phyloP scores from a whole-genome alignment of 331 rosid genomes.

The Malus hybrid region DNA sequence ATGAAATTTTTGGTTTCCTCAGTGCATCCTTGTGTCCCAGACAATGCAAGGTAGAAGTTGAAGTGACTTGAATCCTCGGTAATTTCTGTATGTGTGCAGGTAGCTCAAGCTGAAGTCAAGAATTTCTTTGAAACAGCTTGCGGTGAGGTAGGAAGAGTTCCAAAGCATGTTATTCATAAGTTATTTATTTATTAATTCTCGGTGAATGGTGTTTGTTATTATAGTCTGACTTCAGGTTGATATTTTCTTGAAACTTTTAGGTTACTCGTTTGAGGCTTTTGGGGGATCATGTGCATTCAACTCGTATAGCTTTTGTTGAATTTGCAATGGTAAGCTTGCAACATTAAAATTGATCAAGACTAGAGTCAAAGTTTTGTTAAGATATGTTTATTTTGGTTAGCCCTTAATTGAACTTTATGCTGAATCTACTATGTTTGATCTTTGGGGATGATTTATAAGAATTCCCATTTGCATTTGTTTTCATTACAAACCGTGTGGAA shows the following conservation, averaged over 20 bases:
- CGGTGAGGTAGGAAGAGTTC: constrained; percentile 61
- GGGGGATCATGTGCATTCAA: constrained; percentile 92
- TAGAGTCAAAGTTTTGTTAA: neutral
- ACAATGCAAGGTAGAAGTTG: neutral
- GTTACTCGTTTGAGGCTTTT: constrained; percentile 93
- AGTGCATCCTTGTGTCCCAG: neutral
- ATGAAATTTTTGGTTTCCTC: neutral
- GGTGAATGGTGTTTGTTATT: neutral
- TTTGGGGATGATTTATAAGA: neutral
- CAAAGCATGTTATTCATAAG: neutral
- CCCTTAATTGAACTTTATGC: too few relatives aligned
- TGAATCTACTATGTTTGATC: neutral
- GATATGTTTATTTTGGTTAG: too few relatives aligned
- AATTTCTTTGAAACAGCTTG: constrained; percentile 81
- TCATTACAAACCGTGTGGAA: neutral
- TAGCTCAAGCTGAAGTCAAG: constrained; percentile 91
- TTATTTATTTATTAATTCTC: neutral
- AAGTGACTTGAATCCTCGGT: neutral
- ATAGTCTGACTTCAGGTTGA: neutral
- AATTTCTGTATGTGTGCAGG: constrained; percentile 29
- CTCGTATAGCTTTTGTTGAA: constrained; percentile 97
- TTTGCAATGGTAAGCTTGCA: constrained; percentile 53
- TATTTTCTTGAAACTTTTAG: constrained; percentile 26
- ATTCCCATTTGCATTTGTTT: neutral
- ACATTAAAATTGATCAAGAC: neutral